Conservation (phyloP, 1,284 basidiomycete species). For the Marasmius oreades region DNA sequence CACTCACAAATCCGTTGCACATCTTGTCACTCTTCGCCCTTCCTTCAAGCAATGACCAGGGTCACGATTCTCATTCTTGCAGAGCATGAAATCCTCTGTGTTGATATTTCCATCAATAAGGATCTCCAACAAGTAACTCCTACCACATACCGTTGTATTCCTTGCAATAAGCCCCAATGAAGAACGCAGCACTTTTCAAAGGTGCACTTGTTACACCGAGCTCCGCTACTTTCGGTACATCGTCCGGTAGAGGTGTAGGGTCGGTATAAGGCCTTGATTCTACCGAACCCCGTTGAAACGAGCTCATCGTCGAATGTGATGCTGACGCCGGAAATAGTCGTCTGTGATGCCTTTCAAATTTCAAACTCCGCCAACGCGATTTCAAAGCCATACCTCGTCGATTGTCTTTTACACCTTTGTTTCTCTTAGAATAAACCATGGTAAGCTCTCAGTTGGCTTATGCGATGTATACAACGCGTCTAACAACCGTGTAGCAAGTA, state of each 20-base stretch:
- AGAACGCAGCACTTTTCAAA: constrained; percentile 95
- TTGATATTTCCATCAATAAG: constrained; percentile 9
- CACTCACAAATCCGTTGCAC: constrained; percentile 90
- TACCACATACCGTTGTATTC: constrained; percentile 85
- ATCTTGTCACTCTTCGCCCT: constrained; percentile 93
- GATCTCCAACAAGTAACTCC: constrained; percentile 3
- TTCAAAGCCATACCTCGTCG: neutral
- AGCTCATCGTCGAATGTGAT: constrained; percentile 43
- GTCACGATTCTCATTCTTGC: constrained; percentile 89
- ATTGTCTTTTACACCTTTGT: neutral
- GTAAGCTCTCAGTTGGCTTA: neutral
- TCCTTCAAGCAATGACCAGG: constrained; percentile 95
- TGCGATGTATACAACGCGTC: neutral
- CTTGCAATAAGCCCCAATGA: constrained; percentile 94
- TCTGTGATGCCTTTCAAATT: neutral
- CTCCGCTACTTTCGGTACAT: constrained; percentile 85
- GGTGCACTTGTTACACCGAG: constrained; percentile 92
- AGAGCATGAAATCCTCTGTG: constrained; percentile 98
- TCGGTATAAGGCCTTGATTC: constrained; percentile 31
- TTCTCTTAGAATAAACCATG: neutral
- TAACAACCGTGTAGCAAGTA: constrained; percentile 4
- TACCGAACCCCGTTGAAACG: constrained; percentile 36
- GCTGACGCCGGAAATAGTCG: constrained; percentile 3
- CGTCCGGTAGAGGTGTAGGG: constrained; percentile 70
- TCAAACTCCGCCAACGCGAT: neutral